Evolutionary conservation across 805 yeast genomes (phyloP), one percentile per base, ranked within the genome.

Genomic region (Yamadazyma insecticola): DNA sequence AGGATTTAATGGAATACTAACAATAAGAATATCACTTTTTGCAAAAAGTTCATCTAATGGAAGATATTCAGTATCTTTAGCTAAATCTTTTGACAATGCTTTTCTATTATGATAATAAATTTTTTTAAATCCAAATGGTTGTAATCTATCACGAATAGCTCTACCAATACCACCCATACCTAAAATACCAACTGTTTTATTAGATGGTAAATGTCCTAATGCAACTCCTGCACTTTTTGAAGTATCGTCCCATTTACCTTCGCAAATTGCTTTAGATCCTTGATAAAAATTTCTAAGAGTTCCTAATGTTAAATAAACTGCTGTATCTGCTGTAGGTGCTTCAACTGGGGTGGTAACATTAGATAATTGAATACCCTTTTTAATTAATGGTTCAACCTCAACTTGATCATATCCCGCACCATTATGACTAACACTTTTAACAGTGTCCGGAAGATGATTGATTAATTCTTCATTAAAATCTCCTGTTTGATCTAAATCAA

Each of bases 131-230:
- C 92, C 95, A 56, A 87, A 86, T 6, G 90, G 89, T 42, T 60
- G 57, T 40, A 84, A 67, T 45, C 90, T 72, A 42, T 77, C 75
- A 32, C 86, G 70, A 31, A 87, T 77, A 18, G 85, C 83, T 36
- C 88, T 74, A 28, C 96, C 96, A 57, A 87, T 86, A 21, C 95
- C 95, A 20, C 96, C 96, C 74, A 87, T 70, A 11, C 96, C 96
- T 31, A 82, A 63, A 33, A 87, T 78, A 29, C 96, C 96, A 14
- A 87, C 79, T 13, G 68, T 68, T 50, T 81, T 80, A 6, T 85
- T 86, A 40, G 68, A 76, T 12, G 94, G 94, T 48, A 81, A 89
- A 48, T 72, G 72, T 6, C 94, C 95, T 28, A 76, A 57, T 6
- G 77, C 70, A 1, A 79, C 72, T 2, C 80, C 82, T 3, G 55